Evolutionary conservation across 2,329 filamentous ascomycete genomes (phyloP), one percentile per base, ranked within the genome.

Genomic region (Bipolaris zeicola): DNA sequence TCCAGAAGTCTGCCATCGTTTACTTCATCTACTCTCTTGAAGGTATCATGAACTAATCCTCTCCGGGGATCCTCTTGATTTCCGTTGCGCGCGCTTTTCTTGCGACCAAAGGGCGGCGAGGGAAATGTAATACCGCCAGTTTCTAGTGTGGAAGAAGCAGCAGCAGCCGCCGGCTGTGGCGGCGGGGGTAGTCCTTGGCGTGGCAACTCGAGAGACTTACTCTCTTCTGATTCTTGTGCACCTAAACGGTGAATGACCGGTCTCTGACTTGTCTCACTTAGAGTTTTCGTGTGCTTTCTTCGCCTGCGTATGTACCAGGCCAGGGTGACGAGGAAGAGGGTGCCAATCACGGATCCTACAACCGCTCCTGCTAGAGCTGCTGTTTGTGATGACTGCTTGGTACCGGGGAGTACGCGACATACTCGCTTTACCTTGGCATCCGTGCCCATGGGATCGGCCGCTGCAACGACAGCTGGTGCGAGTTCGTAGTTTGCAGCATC

Each of bases 1-100:
- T 64, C 57, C 48, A 64, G 33, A 6, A 64, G 51, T 31, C 62
- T 53, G 10, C 62, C 62, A 52, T 64, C 62, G 10, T 64, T 64
- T 7, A 55, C 55, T 26, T 62, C 57, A 13, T 64, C 62, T 2
- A 55, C 54, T 20, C 54, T 60, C 2, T 44, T 53, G 36, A 62
- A 64, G 1, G 42, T 43, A 18, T 58, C 60, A 7, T 57, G 62
- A 13, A 50, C 48, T 24, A 64, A 26, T 1, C 51, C 62, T 26
- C 62, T 58, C 1, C 60, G 38, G 10, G 60, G 60, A 43, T 62
- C 57, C 5, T 55, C 45, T 2, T 54, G 5, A 24, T 49, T 50
- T 8, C 43, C 44, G 22, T 24, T 26, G 22, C 36, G 24, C 3
- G 26, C 48, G n/a, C 56, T 58, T 20, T 33, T 55, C 13, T 34